Conservation (phyloP, 352 stramenopile genomes). For the Globisporangium carolinianum region DNA sequence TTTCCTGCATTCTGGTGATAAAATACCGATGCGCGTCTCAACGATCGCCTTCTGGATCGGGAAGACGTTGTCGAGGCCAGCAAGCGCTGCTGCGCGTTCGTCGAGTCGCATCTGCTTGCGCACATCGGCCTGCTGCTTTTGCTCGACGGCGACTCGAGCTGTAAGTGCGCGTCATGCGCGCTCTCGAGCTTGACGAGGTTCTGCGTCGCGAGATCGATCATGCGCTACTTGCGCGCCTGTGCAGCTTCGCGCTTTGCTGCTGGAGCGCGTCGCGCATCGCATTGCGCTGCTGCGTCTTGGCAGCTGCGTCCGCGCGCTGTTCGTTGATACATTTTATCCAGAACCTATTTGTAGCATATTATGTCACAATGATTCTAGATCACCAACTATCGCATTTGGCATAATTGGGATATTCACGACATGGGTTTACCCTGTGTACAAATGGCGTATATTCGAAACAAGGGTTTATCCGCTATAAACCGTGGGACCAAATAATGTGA, state of each 20-base stretch:
- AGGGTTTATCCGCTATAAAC: no score
- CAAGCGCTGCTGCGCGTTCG: constrained; percentile 25
- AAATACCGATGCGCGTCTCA: constrained; percentile 54
- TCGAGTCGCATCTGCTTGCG: constrained; percentile 42
- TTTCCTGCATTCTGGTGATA: not conserved
- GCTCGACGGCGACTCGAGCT: constrained; percentile 56
- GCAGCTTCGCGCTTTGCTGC: constrained; percentile 46
- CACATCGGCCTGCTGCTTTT: constrained; percentile 74
- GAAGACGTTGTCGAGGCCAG: constrained; percentile 54
- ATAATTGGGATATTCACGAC: no score
- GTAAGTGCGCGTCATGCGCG: constrained; percentile 47
- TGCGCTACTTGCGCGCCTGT: constrained; percentile 66
- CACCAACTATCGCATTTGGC: no score
- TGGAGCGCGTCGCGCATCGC: constrained; percentile 58
- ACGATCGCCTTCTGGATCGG: constrained; percentile 67
- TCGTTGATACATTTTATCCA: no score
- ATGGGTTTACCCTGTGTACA: no score
- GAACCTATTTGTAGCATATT: no score
- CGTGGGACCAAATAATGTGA: no score
- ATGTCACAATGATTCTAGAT: no score
- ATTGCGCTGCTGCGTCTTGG: constrained; percentile 61
- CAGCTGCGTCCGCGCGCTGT: constrained; percentile 56
- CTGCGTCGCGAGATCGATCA: constrained; percentile 76
- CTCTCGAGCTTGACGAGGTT: constrained; percentile 67
- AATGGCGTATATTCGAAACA: no score